Conservation (phyloP, 164 flowering plant species). For the Dillenia suffruticosa region DNA sequence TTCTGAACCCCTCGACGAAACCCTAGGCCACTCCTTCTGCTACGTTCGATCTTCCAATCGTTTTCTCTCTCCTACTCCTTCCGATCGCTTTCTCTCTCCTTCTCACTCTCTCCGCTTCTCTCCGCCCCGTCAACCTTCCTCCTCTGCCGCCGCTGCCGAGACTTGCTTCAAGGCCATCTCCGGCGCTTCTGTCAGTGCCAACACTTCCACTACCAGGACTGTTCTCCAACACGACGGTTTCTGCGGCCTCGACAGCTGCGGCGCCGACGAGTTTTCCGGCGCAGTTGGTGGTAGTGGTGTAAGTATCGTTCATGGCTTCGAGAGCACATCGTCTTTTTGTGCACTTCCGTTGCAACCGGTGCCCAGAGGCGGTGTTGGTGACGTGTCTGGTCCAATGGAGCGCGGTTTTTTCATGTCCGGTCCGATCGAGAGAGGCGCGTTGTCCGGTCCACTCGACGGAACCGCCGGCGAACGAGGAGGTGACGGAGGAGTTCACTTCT, state of each 20-base stretch:
- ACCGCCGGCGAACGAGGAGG: conserved; percentile 10
- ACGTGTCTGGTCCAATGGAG: conserved; percentile 47
- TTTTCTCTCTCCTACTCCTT: conserved; percentile 63
- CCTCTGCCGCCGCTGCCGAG: conserved; percentile 22
- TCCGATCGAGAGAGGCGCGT: conserved; percentile 85
- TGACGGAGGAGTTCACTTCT: conserved; percentile 54
- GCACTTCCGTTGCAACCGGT: conserved; percentile 83
- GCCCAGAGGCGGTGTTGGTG: conserved; percentile 42
- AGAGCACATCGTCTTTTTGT: conserved; percentile 72
- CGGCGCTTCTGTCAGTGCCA: conserved; percentile 95
- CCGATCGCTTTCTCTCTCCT: conserved; percentile 74
- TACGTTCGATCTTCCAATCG: conserved; percentile 83
- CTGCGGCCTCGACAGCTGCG: conserved; percentile 22
- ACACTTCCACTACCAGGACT: conserved; percentile 70
- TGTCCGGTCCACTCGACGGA: conserved; percentile 78
- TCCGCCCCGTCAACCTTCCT: conserved; percentile 37
- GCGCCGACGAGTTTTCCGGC: conserved; percentile 15
- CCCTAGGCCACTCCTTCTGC: conserved; percentile 98
- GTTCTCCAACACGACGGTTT: conserved; percentile 49
- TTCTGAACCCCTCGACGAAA: conserved; percentile 71
- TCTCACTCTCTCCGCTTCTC: conserved; percentile 63
- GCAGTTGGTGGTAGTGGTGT: conserved; percentile 16
- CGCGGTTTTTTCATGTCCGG: conserved; percentile 95
- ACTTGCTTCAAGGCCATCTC: conserved; percentile 79
- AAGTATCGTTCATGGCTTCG: conserved; percentile 60